Percentiles rank a stretch among this genome's conserved stretches.
Conservation (phyloP, 2,329 filamentous ascomycete genomes). For the Clarireedia monteithiana region DNA sequence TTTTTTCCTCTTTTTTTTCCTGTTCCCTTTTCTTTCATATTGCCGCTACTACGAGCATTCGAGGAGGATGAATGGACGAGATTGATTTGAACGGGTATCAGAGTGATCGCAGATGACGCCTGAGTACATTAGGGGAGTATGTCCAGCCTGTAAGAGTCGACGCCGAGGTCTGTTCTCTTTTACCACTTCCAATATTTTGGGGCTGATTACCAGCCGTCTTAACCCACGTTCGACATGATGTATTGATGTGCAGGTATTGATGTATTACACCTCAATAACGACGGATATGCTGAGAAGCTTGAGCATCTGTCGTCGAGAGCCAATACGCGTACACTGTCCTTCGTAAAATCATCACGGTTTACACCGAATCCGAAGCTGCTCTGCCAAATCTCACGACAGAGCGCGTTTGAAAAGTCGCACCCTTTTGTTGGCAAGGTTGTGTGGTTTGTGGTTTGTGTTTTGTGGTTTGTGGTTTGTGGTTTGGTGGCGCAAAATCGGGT, state of each 20-base stretch:
- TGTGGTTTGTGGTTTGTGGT: not conserved
- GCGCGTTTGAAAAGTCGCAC: not conserved
- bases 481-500: slow-evolving; percentile 25
- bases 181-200: not conserved
- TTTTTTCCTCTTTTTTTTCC: not conserved
- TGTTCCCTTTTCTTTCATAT: not conserved
- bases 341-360: not conserved
- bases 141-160: slow-evolving; percentile 4
- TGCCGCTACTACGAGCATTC: not conserved
- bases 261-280: not conserved
- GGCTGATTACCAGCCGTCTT: no score
- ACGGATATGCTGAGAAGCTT: not conserved
- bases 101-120: slow-evolving; percentile 6
- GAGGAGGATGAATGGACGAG: not conserved
- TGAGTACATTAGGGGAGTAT: not conserved
- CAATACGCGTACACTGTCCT: not conserved
- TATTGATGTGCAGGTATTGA: no score
- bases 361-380: no score
- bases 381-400: no score
- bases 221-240: no score
- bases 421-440: slow-evolving; percentile 5
- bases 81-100: not conserved
- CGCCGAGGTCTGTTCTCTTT: slow-evolving; percentile 1
- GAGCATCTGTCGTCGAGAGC: no score
- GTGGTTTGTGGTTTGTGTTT: not conserved